These are phyloP conservation scores for Trifolium dubium DNA, from an alignment of 306 rosid species.

Conservation along the genomic window DNA sequence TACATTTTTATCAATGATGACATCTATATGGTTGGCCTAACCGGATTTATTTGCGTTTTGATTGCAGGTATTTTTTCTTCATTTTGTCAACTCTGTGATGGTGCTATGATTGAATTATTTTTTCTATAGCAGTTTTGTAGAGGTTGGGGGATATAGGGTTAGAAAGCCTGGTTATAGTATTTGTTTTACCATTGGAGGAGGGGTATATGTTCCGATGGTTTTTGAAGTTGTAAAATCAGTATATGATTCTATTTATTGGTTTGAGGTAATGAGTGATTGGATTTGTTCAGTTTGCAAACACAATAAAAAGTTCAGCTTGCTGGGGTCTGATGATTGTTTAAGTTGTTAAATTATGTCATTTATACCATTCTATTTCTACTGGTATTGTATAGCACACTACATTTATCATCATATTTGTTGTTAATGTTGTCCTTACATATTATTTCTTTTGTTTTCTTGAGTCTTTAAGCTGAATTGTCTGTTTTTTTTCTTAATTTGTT, in stretches of 20 bases:
- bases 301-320: conserved; percentile 30
- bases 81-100: conserved; percentile 36
- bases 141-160: conserved; percentile 27
- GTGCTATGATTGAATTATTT: conserved; percentile 40
- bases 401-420: conserved; percentile 12
- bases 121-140: conserved; percentile 33
- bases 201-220: conserved; percentile 8
- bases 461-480: neutral
- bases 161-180: conserved; percentile 36
- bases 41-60: conserved; percentile 26
- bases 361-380: conserved; percentile 23
- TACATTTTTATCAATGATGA: conserved; percentile 6
- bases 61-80: conserved; percentile 43
- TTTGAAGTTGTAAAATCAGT: conserved; percentile 39
- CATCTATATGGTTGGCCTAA: conserved; percentile 29
- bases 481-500: too few relatives aligned
- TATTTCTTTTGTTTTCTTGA: neutral
- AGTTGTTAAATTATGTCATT: conserved; percentile 32
- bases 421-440: neutral
- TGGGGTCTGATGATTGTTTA: conserved; percentile 36
- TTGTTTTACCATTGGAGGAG: conserved; percentile 12
- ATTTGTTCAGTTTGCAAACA: conserved; percentile 39
- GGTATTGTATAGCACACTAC: conserved; percentile 27
- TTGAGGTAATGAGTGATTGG: conserved; percentile 42
- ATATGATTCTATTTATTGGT: conserved; percentile 37